Base-by-base conservation (phyloP, 2,329 filamentous ascomycete genomes). In the Acephala macrosclerotiorum region DNA sequence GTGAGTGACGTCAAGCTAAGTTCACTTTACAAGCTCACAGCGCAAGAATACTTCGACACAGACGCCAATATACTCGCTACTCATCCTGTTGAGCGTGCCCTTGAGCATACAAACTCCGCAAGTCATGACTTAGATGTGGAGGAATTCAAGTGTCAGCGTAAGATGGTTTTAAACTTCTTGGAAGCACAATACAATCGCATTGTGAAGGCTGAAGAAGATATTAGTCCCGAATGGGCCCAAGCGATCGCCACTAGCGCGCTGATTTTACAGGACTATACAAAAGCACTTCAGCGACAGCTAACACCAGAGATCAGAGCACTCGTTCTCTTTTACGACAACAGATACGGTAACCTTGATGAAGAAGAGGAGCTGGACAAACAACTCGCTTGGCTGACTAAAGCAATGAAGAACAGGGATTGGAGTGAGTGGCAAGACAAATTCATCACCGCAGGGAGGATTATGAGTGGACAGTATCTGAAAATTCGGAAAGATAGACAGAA, bases 111-210 rank as follows among this genome's bases (percentile, higher is more conserved):
- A 2, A 56, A 60, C 16, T 58, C 18, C 26, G 62, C 62, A 42
- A 25, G 47, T 45, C 47, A 56, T 60, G 40, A 51, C 5, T 55
- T 53, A 14, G 36, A 53, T 40, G 12, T 62, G 1, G 22, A 11
- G 3, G 22, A 51, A 12, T 62, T 65, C 59, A 61, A 55, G 35
- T 18, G 18, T 2, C 35, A 29, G 20, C 51, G 63, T 6, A 53
- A 40, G 7, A 12, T 4, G 14, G 33, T 61, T 8, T 3, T 65
- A 3, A 35, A 53, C 11, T 62, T 42, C 12, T 53, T 65, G 22
- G 63, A 58, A 12, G 20, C 40, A 2, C 42, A 65, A 33, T 61
- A 60, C 25, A 3, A 60, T 18, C 20, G 61, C 11, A 55, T 64
- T 14, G 26, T 38, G 18, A 33, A 1, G 2, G 33, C 40, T 11